A percentile compares a stretch with the other conserved stretches of the same genome.
Conservation (phyloP, 192 early-diverging fungal species). For the Gryganskiella cystojenkinii region DNA sequence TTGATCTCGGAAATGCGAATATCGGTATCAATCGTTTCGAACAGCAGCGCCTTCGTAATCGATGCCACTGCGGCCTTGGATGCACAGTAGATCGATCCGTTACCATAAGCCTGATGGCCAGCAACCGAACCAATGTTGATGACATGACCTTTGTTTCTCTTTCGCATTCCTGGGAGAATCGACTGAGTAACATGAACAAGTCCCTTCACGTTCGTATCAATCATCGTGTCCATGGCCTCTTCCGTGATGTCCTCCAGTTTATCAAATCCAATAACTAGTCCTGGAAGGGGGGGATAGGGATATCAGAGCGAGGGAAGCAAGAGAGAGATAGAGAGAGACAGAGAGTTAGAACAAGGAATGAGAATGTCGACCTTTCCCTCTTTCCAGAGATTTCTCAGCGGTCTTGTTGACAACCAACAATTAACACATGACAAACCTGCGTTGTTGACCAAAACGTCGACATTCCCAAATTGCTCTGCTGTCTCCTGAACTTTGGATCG, state of each 20-base stretch:
- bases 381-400: no score
- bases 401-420: neutral
- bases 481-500: constrained; percentile 64
- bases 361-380: no score
- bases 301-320: neutral
- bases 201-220: constrained; percentile 94
- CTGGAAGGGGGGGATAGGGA: constrained; percentile 24
- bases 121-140: constrained; percentile 89
- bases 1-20: constrained; percentile 82
- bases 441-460: constrained; percentile 93
- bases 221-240: constrained; percentile 79
- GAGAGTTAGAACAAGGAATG: neutral
- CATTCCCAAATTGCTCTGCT: constrained; percentile 63
- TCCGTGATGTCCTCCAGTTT: constrained; percentile 67
- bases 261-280: constrained; percentile 80
- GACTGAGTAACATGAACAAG: constrained; percentile 84
- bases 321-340: neutral
- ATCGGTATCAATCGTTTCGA: constrained; percentile 79
- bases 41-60: constrained; percentile 76
- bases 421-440: constrained; percentile 60
- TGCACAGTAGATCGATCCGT: constrained; percentile 86
- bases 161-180: constrained; percentile 82
- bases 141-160: constrained; percentile 74
- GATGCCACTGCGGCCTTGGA: constrained; percentile 87
- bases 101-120: constrained; percentile 74